A percentile compares a stretch with the other conserved stretches of the same genome.
Conservation (phyloP, 2,329 filamentous ascomycete species). For the Hymenoscyphus fructigenus region DNA sequence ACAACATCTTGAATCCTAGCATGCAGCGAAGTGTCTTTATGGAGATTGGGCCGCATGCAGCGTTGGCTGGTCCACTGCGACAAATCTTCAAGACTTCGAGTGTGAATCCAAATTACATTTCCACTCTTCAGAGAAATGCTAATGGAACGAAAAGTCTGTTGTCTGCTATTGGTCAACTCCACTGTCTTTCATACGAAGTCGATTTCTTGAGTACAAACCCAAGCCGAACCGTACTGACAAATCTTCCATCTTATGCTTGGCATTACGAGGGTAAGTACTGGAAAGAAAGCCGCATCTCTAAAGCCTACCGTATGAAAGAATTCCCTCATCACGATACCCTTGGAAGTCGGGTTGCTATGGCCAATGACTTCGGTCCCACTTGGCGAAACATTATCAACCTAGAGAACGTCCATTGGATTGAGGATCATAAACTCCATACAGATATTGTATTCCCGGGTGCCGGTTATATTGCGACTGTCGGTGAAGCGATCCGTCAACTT, state of each 20-base stretch:
- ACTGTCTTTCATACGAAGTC: constrained; percentile 9
- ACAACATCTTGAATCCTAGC: neutral
- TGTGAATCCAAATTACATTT: constrained; percentile 10
- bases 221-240: constrained; percentile 43
- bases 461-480: constrained; percentile 35
- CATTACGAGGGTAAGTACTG: constrained; percentile 51
- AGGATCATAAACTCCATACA: constrained; percentile 49
- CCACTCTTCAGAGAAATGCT: constrained; percentile 12
- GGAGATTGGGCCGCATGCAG: constrained; percentile 27
- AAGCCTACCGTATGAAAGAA: constrained; percentile 46
- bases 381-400: constrained; percentile 35
- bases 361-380: constrained; percentile 23
- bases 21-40: constrained; percentile 21
- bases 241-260: constrained; percentile 53
- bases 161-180: constrained; percentile 15
- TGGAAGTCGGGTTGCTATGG: constrained; percentile 28
- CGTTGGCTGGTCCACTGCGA: constrained; percentile 27
- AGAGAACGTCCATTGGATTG: constrained; percentile 45
- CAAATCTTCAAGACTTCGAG: constrained; percentile 21
- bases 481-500: constrained; percentile 18
- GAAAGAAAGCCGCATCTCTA: constrained; percentile 51
- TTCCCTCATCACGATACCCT: constrained; percentile 42
- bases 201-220: constrained; percentile 27
- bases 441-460: constrained; percentile 50
- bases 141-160: constrained; percentile 13